These are phyloP conservation scores for Aspergillus bertholletiae DNA, from an alignment of 495 filamentous ascomycete genomes.

Conservation along the genomic window DNA sequence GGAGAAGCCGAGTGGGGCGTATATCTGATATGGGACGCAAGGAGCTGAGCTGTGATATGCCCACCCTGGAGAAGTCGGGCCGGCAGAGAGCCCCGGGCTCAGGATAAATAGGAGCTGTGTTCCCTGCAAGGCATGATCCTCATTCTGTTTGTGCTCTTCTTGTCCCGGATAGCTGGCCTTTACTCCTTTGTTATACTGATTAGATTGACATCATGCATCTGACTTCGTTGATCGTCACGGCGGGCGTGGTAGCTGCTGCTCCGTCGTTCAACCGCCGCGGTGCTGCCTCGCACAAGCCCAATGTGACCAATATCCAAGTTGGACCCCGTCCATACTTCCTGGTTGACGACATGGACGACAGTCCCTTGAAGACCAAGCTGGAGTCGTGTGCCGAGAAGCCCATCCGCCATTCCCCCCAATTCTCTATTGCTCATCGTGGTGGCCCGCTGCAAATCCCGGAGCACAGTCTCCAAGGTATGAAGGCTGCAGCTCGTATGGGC, in stretches of 20 bases:
- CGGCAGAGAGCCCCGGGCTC: neutral
- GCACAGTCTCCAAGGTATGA: slow-evolving; percentile 48
- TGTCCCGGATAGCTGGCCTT: neutral
- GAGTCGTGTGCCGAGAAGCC: slow-evolving; percentile 48
- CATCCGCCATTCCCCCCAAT: slow-evolving; percentile 35
- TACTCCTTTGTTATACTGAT: neutral
- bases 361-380: slow-evolving; percentile 52
- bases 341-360: slow-evolving; percentile 55
- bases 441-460: slow-evolving; percentile 60
- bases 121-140: neutral
- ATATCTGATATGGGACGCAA: neutral
- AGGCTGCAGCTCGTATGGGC: slow-evolving; percentile 56
- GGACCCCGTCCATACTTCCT: slow-evolving; percentile 58
- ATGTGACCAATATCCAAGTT: slow-evolving; percentile 37
- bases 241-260: slow-evolving; percentile 13
- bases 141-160: neutral
- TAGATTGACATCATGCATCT: slow-evolving; percentile 13
- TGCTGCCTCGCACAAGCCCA: neutral
- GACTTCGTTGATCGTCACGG: slow-evolving; percentile 9
- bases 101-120: neutral
- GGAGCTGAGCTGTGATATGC: neutral
- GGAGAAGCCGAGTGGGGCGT: neutral
- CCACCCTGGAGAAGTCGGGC: neutral
- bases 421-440: slow-evolving; percentile 57
- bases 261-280: slow-evolving; percentile 10